Conservation (phyloP, 2,329 filamentous ascomycete species). For the Elsinoe ampelina region DNA sequence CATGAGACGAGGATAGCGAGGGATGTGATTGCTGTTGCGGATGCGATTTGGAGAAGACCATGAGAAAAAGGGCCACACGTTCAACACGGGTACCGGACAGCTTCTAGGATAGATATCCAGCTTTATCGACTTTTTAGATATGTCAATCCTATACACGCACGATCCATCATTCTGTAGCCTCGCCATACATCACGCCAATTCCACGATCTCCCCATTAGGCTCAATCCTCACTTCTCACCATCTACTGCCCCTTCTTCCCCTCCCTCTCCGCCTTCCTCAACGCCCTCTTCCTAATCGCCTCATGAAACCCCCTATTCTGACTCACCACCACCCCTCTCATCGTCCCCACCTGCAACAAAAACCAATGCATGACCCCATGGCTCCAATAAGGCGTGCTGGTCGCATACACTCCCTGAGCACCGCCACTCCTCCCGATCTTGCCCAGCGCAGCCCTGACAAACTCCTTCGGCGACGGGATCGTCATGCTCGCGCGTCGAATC, state of each 20-base stretch:
- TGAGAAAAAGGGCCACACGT: neutral
- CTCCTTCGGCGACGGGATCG: constrained; percentile 70
- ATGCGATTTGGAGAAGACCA: constrained; percentile 69
- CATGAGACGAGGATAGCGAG: constrained; percentile 58
- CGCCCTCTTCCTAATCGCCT: constrained; percentile 71
- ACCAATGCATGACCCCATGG: constrained; percentile 81
- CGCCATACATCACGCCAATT: neutral
- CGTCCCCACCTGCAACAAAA: constrained; percentile 52
- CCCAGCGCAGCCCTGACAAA: constrained; percentile 72
- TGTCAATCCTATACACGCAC: neutral
- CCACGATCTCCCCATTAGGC: no score
- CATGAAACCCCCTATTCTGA: constrained; percentile 63
- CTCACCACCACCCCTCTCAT: constrained; percentile 49
- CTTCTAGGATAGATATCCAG: neutral
- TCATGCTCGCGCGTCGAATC: constrained; percentile 65
- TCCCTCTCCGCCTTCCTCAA: constrained; percentile 77
- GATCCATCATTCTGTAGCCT: neutral
- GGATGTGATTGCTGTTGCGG: constrained; percentile 74
- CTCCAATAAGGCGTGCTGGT: constrained; percentile 91
- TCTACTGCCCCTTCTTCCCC: constrained; percentile 51
- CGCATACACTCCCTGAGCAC: constrained; percentile 67
- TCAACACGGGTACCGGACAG: no score
- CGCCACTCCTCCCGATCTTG: constrained; percentile 70
- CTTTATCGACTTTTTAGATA: neutral
- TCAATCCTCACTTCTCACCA: no score